Conservation (phyloP, 1,284 basidiomycete genomes). For the Ustilago tritici region DNA sequence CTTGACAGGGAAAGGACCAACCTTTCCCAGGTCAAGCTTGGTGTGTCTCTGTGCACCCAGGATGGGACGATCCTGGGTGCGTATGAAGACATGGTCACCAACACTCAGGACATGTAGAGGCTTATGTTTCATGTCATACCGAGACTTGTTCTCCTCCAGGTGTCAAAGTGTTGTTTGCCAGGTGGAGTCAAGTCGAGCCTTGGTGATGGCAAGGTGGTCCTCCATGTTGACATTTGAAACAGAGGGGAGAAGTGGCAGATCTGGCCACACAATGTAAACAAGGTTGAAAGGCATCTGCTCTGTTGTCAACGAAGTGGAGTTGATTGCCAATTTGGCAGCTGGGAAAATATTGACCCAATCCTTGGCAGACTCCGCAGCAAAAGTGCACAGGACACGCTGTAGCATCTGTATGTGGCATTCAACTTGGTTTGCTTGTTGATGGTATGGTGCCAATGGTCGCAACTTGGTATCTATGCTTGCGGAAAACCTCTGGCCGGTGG, state of each 20-base stretch:
- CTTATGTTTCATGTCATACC: not conserved
- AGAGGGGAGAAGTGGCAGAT: not conserved
- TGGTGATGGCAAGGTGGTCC: not conserved
- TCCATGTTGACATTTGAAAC: not conserved
- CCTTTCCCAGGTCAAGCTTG: not conserved
- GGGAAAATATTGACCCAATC: too few relatives aligned
- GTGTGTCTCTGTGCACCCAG: not conserved
- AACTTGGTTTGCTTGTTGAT: slow-evolving; percentile 7
- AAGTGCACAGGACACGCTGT: not conserved
- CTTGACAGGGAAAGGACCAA: not conserved
- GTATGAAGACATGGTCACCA: not conserved
- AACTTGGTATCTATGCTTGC: not conserved
- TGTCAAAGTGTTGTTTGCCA: not conserved
- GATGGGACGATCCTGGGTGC: not conserved
- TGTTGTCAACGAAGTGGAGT: not conserved
- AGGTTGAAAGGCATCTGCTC: not conserved
- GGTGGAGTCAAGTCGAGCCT: not conserved
- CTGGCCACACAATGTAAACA: not conserved
- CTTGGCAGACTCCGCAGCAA: not conserved
- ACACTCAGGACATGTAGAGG: not conserved
- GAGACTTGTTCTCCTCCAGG: not conserved
- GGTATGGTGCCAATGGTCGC: not conserved
- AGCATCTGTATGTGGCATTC: not conserved
- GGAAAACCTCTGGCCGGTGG: not conserved
- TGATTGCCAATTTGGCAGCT: too few relatives aligned